Evolutionary conservation across 2,329 filamentous ascomycete species (phyloP), one percentile per base, ranked within the genome.

Genomic region (Pseudopyrenochaeta lycopersici): DNA sequence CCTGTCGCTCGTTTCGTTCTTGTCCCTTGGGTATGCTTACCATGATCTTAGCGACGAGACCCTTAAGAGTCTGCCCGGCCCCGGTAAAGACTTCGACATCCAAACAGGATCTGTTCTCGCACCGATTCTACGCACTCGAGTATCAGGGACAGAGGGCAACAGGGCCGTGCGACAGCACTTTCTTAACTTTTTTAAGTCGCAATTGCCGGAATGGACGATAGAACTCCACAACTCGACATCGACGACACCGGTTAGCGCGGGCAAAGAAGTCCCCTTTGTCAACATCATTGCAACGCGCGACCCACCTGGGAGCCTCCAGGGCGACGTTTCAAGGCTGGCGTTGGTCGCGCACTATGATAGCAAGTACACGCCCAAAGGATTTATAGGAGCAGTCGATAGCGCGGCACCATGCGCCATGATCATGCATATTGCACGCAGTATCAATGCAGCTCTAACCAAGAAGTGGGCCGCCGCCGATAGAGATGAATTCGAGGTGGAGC

Each of bases 261-360:
- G 88, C 47, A 83, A 84, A 52, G 82, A 91, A 7, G 81, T 98
- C 0, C 91, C 92, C 0, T 99, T 99, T 75, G 81, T 86, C 50
- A 99, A 97, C 72, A 80, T 99, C 53, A 90, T 98, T 60, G 88
- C 94, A 52, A 90, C 88, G n/a, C 87, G 94, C 47, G 94, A 98
- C 76, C 95, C 95, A 42, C 95, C 95, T 1, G 93, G 91, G 84
- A 81, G 87, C 1, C 76, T 81, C 2, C 74, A 79, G 0, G 94
- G 93, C 1, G 89, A 97, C 61, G 90, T 96, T 3, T 88, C 88
- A 27, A 83, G 93, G 45, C 78, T 99, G 72, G 93, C 92, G 5
- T 82, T 99, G 55, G 95, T 94, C 12, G 95, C 95, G 20, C 95
- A 99, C 75, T 98, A 97, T 75, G 95, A 99, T 71, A 95, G 89